Evolutionary conservation across 495 filamentous ascomycete genomes (phyloP).

Genomic region (Talaromyces proteolyticus): DNA sequence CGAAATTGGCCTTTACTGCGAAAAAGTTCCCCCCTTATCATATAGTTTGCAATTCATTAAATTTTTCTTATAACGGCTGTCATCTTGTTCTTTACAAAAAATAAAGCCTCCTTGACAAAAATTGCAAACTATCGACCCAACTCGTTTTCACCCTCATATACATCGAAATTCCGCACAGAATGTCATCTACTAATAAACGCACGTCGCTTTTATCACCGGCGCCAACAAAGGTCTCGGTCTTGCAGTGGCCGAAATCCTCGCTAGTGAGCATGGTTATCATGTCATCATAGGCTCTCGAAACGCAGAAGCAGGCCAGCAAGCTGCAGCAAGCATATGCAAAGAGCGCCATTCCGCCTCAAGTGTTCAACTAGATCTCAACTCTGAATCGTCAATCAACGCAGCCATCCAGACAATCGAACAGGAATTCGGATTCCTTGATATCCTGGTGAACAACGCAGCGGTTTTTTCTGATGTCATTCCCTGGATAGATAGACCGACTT

Average conservation of each 20-base stretch:
- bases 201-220: constrained; percentile 6
- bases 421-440: constrained; percentile 29
- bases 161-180: too few species aligned
- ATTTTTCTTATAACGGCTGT: too few species aligned
- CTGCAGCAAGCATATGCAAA: background rate
- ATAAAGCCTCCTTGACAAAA: too few species aligned
- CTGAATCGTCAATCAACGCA: constrained; percentile 23
- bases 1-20: too few species aligned
- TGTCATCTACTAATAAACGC: too few species aligned
- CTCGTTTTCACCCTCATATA: too few species aligned
- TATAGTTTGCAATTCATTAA: too few species aligned
- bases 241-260: constrained; percentile 1
- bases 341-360: constrained; percentile 1
- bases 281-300: constrained; percentile 12
- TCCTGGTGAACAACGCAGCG: constrained; percentile 38
- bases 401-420: constrained; percentile 22
- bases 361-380: constrained; percentile 24
- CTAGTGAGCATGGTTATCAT: constrained; percentile 7
- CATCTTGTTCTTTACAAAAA: too few species aligned
- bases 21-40: too few species aligned
- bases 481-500: background rate
- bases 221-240: constrained; percentile 9
- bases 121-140: too few species aligned
- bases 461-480: background rate
- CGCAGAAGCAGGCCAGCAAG: constrained; percentile 3